A percentile compares a stretch with the other conserved stretches of the same genome.
Evolutionary conservation across 169 alveolate species (phyloP).

Genomic region (Cryptosporidium viatorum): DNA sequence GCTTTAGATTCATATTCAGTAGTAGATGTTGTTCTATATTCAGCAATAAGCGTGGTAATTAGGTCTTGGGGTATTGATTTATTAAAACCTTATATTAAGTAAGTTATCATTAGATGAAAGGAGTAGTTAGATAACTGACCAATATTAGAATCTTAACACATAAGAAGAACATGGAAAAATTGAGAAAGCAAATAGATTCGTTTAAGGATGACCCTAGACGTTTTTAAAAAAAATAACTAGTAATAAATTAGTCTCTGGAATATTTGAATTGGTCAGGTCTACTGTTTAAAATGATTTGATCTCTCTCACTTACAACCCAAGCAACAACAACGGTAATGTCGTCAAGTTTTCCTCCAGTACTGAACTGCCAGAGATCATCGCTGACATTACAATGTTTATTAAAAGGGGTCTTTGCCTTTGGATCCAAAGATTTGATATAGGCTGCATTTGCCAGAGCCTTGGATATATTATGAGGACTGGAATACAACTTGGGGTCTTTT

Average conservation of each 20-base stretch:
- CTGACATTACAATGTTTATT: conserved; percentile 65
- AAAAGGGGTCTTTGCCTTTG: conserved; percentile 79
- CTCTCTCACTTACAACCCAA: conserved; percentile 77
- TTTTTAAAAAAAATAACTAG: not conserved
- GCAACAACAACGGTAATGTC: conserved; percentile 81
- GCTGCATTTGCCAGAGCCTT: conserved; percentile 82
- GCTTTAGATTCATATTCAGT: conserved; percentile 16
- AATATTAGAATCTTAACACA: conserved; percentile 20
- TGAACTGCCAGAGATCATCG: conserved; percentile 50
- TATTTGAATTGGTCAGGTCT: conserved; percentile 2
- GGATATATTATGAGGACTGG: conserved; percentile 77
- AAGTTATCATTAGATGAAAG: not conserved
- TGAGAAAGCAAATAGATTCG: conserved; percentile 57
- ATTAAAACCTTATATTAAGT: conserved; percentile 35
- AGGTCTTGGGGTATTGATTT: conserved; percentile 33
- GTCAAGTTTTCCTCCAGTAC: conserved; percentile 81
- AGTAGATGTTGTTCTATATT: conserved; percentile 38
- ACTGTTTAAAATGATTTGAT: conserved; percentile 28
- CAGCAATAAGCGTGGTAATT: conserved; percentile 51
- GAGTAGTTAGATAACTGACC: not conserved
- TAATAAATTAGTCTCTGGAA: not conserved
- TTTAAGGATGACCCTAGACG: conserved; percentile 73
- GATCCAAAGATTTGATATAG: conserved; percentile 75
- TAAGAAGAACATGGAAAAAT: conserved; percentile 36
- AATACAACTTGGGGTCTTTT: conserved; percentile 34